These are phyloP conservation scores for Turritis glabra DNA, from an alignment of 345 rosid species.

Conservation along the genomic window DNA sequence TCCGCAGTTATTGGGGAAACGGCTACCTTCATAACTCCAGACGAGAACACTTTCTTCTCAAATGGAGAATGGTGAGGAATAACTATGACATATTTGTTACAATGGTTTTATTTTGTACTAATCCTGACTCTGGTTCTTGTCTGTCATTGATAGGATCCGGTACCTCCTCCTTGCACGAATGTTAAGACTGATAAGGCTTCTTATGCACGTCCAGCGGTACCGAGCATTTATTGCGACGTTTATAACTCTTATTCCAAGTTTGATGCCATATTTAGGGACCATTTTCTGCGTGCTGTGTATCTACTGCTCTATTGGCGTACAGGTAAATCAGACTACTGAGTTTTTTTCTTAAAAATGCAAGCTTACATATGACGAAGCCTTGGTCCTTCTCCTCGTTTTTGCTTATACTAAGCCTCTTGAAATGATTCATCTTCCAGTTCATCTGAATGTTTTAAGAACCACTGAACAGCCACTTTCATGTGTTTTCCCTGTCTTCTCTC, in stretches of 20 bases:
- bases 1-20: constrained; percentile 96
- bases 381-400: background rate
- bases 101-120: background rate
- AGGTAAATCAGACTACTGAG: constrained; percentile 51
- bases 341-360: background rate
- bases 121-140: constrained; percentile 8
- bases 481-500: background rate
- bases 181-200: constrained; percentile 84
- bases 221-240: constrained; percentile 93
- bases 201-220: constrained; percentile 73
- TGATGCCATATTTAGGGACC: constrained; percentile 93
- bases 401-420: background rate
- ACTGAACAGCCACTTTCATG: background rate
- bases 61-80: constrained; percentile 93
- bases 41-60: constrained; percentile 62
- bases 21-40: constrained; percentile 69
- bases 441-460: background rate
- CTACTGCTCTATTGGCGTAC: constrained; percentile 92
- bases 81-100: background rate
- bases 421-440: background rate
- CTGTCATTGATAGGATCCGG: constrained; percentile 73
- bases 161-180: constrained; percentile 96
- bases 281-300: constrained; percentile 84
- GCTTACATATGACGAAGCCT: background rate
- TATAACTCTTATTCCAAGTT: constrained; percentile 84